Evolutionary conservation across 306 rosid genomes (phyloP).

Genomic region (Urtica urens): DNA sequence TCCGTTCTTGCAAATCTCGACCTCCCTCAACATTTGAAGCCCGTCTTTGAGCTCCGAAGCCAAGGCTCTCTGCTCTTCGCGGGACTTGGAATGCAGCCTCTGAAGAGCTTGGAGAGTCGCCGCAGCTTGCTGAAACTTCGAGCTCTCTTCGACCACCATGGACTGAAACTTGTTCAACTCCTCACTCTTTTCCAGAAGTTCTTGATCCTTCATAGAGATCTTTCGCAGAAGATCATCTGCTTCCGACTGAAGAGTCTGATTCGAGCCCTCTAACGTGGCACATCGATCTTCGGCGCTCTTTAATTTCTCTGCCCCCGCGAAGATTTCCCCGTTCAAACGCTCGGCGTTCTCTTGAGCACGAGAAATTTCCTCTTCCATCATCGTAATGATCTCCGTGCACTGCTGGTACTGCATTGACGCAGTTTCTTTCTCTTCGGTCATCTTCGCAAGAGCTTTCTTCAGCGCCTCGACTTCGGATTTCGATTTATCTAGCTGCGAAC

Average conservation of each 20-base stretch:
- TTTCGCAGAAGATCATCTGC: slow-evolving; percentile 57
- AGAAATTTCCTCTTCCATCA: slow-evolving; percentile 60
- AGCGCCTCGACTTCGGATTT: slow-evolving; percentile 51
- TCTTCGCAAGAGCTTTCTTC: slow-evolving; percentile 32
- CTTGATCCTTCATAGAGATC: slow-evolving; percentile 60
- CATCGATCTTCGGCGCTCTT: slow-evolving; percentile 49
- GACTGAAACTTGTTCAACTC: slow-evolving; percentile 66
- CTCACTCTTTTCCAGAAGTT: slow-evolving; percentile 57
- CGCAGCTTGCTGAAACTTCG: slow-evolving; percentile 61
- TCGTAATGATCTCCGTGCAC: slow-evolving; percentile 55
- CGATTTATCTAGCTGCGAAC: slow-evolving; percentile 43
- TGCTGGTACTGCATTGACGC: slow-evolving; percentile 40
- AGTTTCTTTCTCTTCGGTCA: slow-evolving; percentile 60
- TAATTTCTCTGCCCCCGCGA: slow-evolving; percentile 40
- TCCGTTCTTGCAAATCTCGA: slow-evolving; percentile 54
- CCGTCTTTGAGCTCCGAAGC: slow-evolving; percentile 74
- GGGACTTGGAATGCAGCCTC: slow-evolving; percentile 61
- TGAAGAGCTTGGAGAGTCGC: slow-evolving; percentile 60
- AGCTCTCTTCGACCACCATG: slow-evolving; percentile 63
- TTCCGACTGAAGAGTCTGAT: slow-evolving; percentile 52
- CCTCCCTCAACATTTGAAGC: slow-evolving; percentile 60
- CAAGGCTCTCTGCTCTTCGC: slow-evolving; percentile 78
- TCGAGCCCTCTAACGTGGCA: slow-evolving; percentile 51
- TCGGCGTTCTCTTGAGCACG: slow-evolving; percentile 46
- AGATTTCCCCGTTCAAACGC: slow-evolving; percentile 38